Conservation (phyloP, 2,329 filamentous ascomycete genomes). For the Fusarium floridanum region DNA sequence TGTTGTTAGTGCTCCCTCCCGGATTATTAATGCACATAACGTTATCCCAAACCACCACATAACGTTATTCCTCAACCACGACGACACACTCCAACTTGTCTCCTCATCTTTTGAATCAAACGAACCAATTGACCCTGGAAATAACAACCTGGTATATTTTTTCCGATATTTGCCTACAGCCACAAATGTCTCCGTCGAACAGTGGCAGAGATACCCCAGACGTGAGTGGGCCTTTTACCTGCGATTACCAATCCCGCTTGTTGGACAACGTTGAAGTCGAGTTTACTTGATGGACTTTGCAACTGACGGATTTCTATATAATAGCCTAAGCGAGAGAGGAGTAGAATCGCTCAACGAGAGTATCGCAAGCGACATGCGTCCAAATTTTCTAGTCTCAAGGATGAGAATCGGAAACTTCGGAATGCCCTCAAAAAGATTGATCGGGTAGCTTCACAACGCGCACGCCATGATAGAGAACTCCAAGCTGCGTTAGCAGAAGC, state of each 20-base stretch:
- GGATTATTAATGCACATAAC: constrained; percentile 24
- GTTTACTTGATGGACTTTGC: neutral
- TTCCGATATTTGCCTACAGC: neutral
- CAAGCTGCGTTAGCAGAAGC: constrained; percentile 34
- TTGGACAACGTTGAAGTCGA: neutral
- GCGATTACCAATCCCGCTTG: constrained; percentile 29
- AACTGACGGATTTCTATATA: neutral
- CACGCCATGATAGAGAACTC: constrained; percentile 25
- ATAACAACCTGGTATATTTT: neutral
- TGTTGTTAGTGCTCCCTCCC: neutral
- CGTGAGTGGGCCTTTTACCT: constrained; percentile 26
- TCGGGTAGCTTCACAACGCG: constrained; percentile 23
- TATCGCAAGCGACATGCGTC: constrained; percentile 46
- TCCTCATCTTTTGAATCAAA: neutral
- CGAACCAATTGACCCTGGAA: neutral
- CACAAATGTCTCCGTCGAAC: constrained; percentile 32
- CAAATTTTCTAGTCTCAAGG: constrained; percentile 42
- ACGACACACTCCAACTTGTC: neutral
- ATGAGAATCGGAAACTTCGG: constrained; percentile 42
- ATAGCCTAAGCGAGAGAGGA: constrained; percentile 45
- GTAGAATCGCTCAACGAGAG: constrained; percentile 44
- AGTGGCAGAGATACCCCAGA: constrained; percentile 20
- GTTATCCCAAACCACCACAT: constrained; percentile 15
- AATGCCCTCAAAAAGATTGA: constrained; percentile 39
- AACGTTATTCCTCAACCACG: constrained; percentile 24